Conservation (phyloP, 345 rosid genomes). For the Gossypioides kirkii region DNA sequence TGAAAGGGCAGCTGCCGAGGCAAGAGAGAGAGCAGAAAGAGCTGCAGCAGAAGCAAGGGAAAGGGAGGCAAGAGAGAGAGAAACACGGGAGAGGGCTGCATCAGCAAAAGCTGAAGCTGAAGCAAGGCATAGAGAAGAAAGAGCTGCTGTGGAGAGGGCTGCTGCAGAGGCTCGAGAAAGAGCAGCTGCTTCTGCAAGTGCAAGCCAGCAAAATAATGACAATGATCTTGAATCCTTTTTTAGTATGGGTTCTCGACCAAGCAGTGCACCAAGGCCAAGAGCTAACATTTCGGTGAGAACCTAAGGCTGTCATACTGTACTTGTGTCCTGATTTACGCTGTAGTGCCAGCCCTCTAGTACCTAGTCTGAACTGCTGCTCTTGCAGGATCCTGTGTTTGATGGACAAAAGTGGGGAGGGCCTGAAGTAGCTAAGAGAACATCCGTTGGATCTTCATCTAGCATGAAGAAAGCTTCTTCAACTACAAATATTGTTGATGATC, state of each 20-base stretch:
- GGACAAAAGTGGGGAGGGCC: conserved; percentile 66
- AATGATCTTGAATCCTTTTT: conserved; percentile 89
- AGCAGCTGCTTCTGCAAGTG: conserved; percentile 61
- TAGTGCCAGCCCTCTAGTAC: background rate
- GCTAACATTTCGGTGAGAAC: conserved; percentile 58
- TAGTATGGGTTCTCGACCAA: conserved; percentile 54
- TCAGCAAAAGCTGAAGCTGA: conserved; percentile 41
- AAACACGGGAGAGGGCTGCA: conserved; percentile 59
- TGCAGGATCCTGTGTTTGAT: conserved; percentile 77
- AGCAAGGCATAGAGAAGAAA: conserved; percentile 56
- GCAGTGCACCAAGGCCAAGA: conserved; percentile 86
- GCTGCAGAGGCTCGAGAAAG: conserved; percentile 57
- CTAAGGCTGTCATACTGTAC: conserved; percentile 16
- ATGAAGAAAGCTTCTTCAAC: conserved; percentile 80
- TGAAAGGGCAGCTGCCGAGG: conserved; percentile 86
- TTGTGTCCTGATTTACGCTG: conserved; percentile 3
- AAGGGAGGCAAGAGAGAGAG: conserved; percentile 60
- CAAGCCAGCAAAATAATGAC: conserved; percentile 57
- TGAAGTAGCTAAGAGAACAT: conserved; percentile 51
- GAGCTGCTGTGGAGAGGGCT: conserved; percentile 84
- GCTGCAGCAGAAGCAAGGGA: conserved; percentile 89
- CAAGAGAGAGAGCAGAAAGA: conserved; percentile 80
- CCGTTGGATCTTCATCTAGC: conserved; percentile 53
- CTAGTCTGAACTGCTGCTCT: conserved; percentile 15
- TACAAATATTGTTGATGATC: conserved; percentile 71